phyloP scores from a whole-genome alignment of 2,329 filamentous ascomycete species.

The Aspergillus caelatus region DNA sequence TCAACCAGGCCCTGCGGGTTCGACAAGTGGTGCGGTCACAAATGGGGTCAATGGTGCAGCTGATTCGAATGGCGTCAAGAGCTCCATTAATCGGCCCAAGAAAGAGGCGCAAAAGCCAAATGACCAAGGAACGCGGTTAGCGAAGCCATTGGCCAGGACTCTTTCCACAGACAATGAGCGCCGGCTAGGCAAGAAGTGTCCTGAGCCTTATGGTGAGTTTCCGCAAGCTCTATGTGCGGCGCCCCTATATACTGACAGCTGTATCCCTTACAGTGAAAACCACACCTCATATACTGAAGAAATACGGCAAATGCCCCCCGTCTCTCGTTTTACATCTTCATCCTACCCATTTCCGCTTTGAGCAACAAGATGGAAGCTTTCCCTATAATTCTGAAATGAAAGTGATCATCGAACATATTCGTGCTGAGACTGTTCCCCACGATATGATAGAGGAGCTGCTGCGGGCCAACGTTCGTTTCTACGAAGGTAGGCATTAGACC shows the following conservation, averaged over 20 bases:
- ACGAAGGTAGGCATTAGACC: constrained; percentile 65
- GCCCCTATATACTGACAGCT: constrained; percentile 22
- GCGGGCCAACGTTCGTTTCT: constrained; percentile 74
- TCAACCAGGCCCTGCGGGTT: constrained; percentile 52
- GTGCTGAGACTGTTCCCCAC: constrained; percentile 77
- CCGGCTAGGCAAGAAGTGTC: constrained; percentile 39
- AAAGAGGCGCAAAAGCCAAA: constrained; percentile 56
- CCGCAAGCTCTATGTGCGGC: constrained; percentile 10
- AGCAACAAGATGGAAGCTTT: constrained; percentile 91
- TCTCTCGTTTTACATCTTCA: constrained; percentile 88
- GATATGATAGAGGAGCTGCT: constrained; percentile 82
- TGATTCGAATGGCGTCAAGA: constrained; percentile 29
- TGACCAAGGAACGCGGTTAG: constrained; percentile 36
- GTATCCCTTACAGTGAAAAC: constrained; percentile 63
- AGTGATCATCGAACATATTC: constrained; percentile 75
- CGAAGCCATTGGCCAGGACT: constrained; percentile 38
- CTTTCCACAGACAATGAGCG: constrained; percentile 35
- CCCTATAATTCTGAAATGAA: constrained; percentile 91
- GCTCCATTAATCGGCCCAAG: constrained; percentile 55
- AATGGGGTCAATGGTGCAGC: constrained; percentile 44
- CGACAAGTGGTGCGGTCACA: constrained; percentile 44
- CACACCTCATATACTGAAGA: constrained; percentile 77
- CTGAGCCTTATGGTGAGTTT: constrained; percentile 50
- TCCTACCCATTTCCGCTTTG: constrained; percentile 84
- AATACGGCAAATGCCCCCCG: constrained; percentile 71